phyloP scores from a whole-genome alignment of 2,329 filamentous ascomycete genomes.

The Cylindrodendrum hubeiense region DNA sequence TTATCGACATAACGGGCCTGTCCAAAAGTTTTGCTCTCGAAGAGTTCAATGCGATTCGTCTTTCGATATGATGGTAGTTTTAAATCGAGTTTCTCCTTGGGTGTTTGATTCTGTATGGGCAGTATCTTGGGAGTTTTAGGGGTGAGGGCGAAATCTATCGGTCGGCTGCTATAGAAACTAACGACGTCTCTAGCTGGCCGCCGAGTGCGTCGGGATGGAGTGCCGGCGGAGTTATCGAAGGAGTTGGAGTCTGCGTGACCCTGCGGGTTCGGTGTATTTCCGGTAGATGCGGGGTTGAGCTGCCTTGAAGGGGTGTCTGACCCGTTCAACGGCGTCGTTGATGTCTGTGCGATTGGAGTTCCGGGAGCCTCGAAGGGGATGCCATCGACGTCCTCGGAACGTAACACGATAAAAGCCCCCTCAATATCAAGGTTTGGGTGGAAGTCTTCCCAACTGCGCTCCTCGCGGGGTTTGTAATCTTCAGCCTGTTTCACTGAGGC shows the following conservation, averaged over 20 bases:
- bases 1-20: constrained; percentile 95
- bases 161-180: constrained; percentile 65
- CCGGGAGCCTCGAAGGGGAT: constrained; percentile 58
- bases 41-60: constrained; percentile 82
- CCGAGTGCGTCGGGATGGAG: constrained; percentile 52
- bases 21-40: constrained; percentile 87
- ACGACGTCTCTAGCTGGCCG: constrained; percentile 64
- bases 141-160: constrained; percentile 56
- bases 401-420: constrained; percentile 80
- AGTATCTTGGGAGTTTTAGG: constrained; percentile 74
- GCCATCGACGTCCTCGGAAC: constrained; percentile 88
- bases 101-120: constrained; percentile 84
- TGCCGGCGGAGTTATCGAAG: constrained; percentile 47
- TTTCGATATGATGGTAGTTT: constrained; percentile 81
- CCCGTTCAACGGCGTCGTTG: constrained; percentile 52
- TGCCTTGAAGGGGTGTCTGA: constrained; percentile 61
- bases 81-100: constrained; percentile 83
- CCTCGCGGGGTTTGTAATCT: constrained; percentile 96
- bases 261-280: constrained; percentile 57
- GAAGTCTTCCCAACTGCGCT: constrained; percentile 97
- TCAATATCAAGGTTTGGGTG: constrained; percentile 96
- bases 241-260: constrained; percentile 46
- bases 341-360: constrained; percentile 49
- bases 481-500: constrained; percentile 91
- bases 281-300: constrained; percentile 56